A percentile compares a stretch with the other conserved stretches of the same genome.
phyloP scores from a whole-genome alignment of 1,139 yeast genomes.

The Saccharomyces hybrid region DNA sequence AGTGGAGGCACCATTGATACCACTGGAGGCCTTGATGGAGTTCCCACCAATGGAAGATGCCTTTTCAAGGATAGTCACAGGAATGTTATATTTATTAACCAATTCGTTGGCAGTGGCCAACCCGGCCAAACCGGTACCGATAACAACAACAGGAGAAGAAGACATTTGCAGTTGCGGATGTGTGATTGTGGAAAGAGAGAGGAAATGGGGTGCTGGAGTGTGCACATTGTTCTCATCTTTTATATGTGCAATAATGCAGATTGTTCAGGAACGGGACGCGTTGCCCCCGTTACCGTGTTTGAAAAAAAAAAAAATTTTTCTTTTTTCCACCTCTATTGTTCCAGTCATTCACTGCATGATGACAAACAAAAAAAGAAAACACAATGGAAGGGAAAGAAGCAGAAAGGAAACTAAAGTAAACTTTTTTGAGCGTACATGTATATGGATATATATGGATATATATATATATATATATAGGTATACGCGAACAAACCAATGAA shows the following conservation, averaged over 20 bases:
- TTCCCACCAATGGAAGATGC: conserved; percentile 65
- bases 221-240: background rate
- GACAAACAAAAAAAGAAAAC: background rate
- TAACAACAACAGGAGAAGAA: conserved; percentile 44
- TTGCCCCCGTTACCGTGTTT: background rate
- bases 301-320: background rate
- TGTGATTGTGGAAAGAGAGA: too few species aligned
- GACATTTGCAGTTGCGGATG: background rate
- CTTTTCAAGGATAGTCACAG: conserved; percentile 54
- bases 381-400: background rate
- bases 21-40: conserved; percentile 74
- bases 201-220: background rate
- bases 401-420: background rate
- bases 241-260: background rate
- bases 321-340: background rate
- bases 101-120: conserved; percentile 67
- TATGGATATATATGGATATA: background rate
- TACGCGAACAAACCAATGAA: background rate
- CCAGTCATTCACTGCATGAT: background rate
- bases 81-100: conserved; percentile 43
- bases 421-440: background rate
- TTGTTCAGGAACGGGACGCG: background rate
- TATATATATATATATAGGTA: background rate
- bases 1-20: conserved; percentile 71
- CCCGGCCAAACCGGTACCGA: conserved; percentile 80